Percentiles rank a stretch among this genome's conserved stretches.
Evolutionary conservation across 148 eudicot genomes (phyloP).

Genomic region (Oxyria digyna): DNA sequence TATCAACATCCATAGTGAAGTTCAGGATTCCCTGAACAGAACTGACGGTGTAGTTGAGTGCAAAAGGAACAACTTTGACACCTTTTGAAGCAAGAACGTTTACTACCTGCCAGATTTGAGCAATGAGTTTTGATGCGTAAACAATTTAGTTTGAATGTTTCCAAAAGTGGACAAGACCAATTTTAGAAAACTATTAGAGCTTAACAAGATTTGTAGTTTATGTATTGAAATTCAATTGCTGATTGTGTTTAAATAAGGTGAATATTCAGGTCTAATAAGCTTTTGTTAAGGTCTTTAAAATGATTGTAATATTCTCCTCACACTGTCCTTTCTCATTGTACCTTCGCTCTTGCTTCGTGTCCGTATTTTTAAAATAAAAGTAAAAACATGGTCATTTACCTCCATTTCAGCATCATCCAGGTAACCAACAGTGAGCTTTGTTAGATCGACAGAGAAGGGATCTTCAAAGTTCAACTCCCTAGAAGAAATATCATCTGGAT

Average conservation of each 20-base stretch:
- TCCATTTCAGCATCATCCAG: conserved; percentile 86
- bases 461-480: conserved; percentile 48
- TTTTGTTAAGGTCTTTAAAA: too few relatives aligned
- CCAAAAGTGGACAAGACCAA: too few relatives aligned
- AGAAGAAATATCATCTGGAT: conserved; percentile 78
- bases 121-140: not conserved
- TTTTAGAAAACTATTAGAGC: too few relatives aligned
- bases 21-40: conserved; percentile 76
- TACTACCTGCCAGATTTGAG: conserved; percentile 39
- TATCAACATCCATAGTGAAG: conserved; percentile 89
- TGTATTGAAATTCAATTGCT: too few relatives aligned
- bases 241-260: too few relatives aligned
- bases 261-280: too few relatives aligned
- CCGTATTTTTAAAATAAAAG: not conserved
- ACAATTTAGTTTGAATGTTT: too few relatives aligned
- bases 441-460: conserved; percentile 66
- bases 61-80: conserved; percentile 74
- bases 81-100: conserved; percentile 64
- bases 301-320: too few relatives aligned
- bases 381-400: conserved; percentile 23
- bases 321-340: too few relatives aligned
- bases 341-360: not conserved
- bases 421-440: conserved; percentile 75
- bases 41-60: conserved; percentile 67
- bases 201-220: too few relatives aligned